Percentiles rank a stretch among this genome's conserved stretches.
These are phyloP conservation scores for Tolypocladium inflatum DNA, from an alignment of 2,329 filamentous ascomycete species.

Conservation along the genomic window DNA sequence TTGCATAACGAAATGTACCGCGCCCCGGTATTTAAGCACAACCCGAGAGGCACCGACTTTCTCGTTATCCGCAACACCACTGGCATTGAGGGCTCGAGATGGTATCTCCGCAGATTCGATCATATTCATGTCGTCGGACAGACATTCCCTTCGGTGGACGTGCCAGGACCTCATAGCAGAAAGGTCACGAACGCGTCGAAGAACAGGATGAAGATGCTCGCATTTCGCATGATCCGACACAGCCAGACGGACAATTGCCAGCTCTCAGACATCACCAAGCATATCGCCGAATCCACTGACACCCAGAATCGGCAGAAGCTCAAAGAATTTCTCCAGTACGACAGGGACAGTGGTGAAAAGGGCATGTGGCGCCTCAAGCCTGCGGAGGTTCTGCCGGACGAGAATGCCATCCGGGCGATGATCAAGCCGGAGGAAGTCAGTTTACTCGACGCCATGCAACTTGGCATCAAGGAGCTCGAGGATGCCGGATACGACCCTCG, in stretches of 20 bases:
- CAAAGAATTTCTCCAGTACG: slow-evolving; percentile 90
- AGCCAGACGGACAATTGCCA: slow-evolving; percentile 60
- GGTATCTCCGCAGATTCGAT: slow-evolving; percentile 82
- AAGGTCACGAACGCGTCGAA: slow-evolving; percentile 97
- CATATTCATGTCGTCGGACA: slow-evolving; percentile 88
- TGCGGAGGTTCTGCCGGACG: slow-evolving; percentile 68
- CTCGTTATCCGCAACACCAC: slow-evolving; percentile 76
- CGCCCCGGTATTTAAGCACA: slow-evolving; percentile 86
- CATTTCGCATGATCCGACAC: slow-evolving; percentile 77
- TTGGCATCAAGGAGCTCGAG: slow-evolving; percentile 80
- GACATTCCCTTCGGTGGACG: slow-evolving; percentile 82
- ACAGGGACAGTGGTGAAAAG: slow-evolving; percentile 63
- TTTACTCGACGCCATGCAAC: slow-evolving; percentile 91
- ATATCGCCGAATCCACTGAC: slow-evolving; percentile 87
- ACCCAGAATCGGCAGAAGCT: slow-evolving; percentile 95
- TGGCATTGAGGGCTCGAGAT: slow-evolving; percentile 65
- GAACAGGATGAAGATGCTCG: slow-evolving; percentile 92
- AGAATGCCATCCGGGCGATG: slow-evolving; percentile 71
- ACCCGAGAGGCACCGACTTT: slow-evolving; percentile 71
- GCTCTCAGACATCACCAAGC: slow-evolving; percentile 78
- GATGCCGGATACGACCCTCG: slow-evolving; percentile 77
- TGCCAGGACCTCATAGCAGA: slow-evolving; percentile 85
- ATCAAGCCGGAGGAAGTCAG: slow-evolving; percentile 95
- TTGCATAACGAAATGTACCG: slow-evolving; percentile 94
- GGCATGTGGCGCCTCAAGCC: slow-evolving; percentile 71